Conservation (phyloP, 441 rosid genomes). For the Codiaeum variegatum region DNA sequence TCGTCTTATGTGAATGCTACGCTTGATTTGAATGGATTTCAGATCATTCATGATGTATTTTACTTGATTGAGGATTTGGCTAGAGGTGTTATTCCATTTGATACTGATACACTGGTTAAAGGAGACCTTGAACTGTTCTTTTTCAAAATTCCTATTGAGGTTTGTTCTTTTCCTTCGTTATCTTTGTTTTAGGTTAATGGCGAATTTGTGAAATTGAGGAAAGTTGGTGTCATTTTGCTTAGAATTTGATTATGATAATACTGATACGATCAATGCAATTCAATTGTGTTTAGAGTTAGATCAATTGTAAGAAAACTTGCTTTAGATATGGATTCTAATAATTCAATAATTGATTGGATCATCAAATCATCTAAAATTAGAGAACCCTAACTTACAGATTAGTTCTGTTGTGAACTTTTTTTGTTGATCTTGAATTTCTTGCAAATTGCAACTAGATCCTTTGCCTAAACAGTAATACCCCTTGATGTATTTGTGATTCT, state of each 20-base stretch:
- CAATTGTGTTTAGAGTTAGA: neutral
- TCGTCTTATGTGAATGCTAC: conserved; percentile 63
- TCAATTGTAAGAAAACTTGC: too few relatives aligned
- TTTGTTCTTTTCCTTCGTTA: conserved; percentile 11
- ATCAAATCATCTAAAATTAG: too few relatives aligned
- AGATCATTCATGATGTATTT: conserved; percentile 61
- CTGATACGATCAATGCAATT: neutral
- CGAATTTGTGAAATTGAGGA: neutral
- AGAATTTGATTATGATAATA: neutral
- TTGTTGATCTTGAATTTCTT: neutral
- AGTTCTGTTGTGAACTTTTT: too few relatives aligned
- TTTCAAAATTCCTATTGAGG: conserved; percentile 60
- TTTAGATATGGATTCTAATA: too few relatives aligned
- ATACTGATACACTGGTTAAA: conserved; percentile 42
- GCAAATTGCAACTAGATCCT: neutral
- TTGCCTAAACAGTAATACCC: too few relatives aligned
- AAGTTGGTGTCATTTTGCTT: neutral
- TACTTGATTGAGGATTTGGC: conserved; percentile 68
- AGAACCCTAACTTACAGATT: too few relatives aligned
- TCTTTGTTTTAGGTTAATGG: neutral
- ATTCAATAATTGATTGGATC: too few relatives aligned
- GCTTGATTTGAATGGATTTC: conserved; percentile 65
- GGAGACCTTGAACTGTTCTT: conserved; percentile 57
- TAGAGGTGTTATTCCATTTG: conserved; percentile 60
- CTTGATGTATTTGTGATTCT: neutral